Evolutionary conservation across 805 yeast species (phyloP).

Genomic region (Candida ulmi): DNA sequence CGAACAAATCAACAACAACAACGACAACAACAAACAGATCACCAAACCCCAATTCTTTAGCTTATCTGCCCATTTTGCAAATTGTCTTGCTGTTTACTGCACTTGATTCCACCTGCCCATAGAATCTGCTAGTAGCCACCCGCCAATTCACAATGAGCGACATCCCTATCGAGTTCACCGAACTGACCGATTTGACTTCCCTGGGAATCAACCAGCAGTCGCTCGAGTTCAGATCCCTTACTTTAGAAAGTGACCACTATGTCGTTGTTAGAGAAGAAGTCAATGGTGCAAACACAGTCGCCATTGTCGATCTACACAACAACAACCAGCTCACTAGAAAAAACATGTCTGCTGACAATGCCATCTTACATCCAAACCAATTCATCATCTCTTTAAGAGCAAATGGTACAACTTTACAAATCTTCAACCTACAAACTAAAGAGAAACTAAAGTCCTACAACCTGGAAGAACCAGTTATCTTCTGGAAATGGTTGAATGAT

Average conservation of each 20-base stretch:
- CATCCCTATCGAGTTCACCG: constrained; percentile 95
- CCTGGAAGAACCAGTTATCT: constrained; percentile 82
- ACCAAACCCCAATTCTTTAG: no score
- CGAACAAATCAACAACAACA: not conserved
- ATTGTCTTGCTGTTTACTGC: not conserved
- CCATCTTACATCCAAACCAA: constrained; percentile 90
- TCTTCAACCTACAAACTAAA: constrained; percentile 82
- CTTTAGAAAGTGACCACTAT: constrained; percentile 88
- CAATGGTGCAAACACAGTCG: constrained; percentile 78
- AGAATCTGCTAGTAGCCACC: not conserved
- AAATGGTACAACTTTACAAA: constrained; percentile 92
- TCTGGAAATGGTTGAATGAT: constrained; percentile 89
- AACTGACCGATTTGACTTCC: constrained; percentile 81
- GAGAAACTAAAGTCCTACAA: constrained; percentile 86
- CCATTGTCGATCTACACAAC: constrained; percentile 80
- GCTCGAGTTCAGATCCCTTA: constrained; percentile 88
- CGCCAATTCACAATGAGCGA: constrained; percentile 40
- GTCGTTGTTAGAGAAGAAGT: constrained; percentile 71
- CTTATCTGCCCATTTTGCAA: not conserved
- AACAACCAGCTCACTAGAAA: constrained; percentile 79
- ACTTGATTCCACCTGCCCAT: not conserved
- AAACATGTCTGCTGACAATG: constrained; percentile 95
- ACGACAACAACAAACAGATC: not conserved
- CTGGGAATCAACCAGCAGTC: constrained; percentile 82
- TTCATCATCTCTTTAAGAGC: constrained; percentile 91